Conservation (phyloP, 2,329 filamentous ascomycete genomes). For the Cladosporium phlei region DNA sequence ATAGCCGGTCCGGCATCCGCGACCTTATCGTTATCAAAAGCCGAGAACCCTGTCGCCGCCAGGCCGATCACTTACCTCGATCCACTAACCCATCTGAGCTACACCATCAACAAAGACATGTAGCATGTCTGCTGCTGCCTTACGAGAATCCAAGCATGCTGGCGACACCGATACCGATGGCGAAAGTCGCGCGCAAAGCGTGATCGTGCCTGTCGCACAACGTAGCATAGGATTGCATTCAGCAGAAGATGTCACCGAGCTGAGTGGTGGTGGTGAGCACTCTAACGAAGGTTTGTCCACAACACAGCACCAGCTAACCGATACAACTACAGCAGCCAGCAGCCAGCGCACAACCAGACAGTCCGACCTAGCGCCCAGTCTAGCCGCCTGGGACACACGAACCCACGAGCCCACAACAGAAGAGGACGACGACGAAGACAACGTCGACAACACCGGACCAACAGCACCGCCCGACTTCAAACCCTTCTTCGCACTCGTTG, state of each 20-base stretch:
- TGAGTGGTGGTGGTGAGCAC: slow-evolving; percentile 11
- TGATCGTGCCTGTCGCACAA: slow-evolving; percentile 2
- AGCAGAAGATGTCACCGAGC: slow-evolving; percentile 7
- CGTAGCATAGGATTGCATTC: neutral
- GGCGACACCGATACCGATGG: too few relatives aligned
- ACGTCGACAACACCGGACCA: too few relatives aligned
- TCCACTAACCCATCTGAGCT: too few relatives aligned
- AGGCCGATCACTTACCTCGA: slow-evolving; percentile 1
- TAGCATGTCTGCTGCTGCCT: slow-evolving; percentile 11
- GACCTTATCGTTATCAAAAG: too few relatives aligned
- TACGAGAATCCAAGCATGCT: slow-evolving; percentile 3
- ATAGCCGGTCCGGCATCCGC: too few relatives aligned
- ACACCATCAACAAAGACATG: slow-evolving; percentile 8
- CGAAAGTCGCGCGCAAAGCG: too few relatives aligned
- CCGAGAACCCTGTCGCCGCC: too few relatives aligned
- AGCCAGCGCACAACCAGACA: slow-evolving; percentile 11
- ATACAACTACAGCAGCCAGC: neutral
- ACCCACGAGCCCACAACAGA: slow-evolving; percentile 1
- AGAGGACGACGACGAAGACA: neutral
- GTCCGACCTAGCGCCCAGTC: slow-evolving; percentile 9
- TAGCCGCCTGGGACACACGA: slow-evolving; percentile 13
- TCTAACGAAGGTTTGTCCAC: neutral
- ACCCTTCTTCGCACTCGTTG: slow-evolving; percentile 80
- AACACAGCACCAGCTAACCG: neutral
- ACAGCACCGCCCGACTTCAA: slow-evolving; percentile 50